Evolutionary conservation across 2,329 filamentous ascomycete genomes (phyloP), one percentile per base, ranked within the genome.

Genomic region (Dothideomycetidae sp.): DNA sequence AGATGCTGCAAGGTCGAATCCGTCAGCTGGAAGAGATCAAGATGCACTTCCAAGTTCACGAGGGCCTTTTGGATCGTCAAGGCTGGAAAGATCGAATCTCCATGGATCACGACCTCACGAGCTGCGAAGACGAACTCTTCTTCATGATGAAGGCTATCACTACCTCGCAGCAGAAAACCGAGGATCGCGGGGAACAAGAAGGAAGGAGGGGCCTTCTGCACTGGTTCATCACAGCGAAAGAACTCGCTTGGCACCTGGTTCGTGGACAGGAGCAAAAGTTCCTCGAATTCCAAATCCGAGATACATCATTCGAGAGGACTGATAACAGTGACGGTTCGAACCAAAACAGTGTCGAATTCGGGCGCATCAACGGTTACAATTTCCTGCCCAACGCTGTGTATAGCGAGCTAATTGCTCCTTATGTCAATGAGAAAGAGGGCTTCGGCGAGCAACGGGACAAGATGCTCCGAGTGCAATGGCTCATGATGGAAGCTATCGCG

Each of bases 121-220:
- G 75, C 13, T 94, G 84, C 51, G 90, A 96, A 56, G 90, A 98
- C 51, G 92, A 99, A 57, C 62, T 99, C 5, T 99, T 98, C 68
- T 98, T 98, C 62, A 81, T 98, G 66, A 96, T 98, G 90, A 96
- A 98, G 52, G 92, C 90, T 28, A 98, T 98, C 54, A 98, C 90
- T 1, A 92, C 85, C 2, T 92, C 88, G 4, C 90, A 98, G 58
- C 71, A 85, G 42, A 90, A 86, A 54, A 77, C 75, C 45, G 75
- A 80, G 36, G 84, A 93, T 42, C 72, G 71, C 32, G 59, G 60
- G 26, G 67, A 74, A 34, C 73, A 75, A 5, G 73, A 84, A 45
- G 49, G 51, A 21, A 79, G 77, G 40, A 86, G 74, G 42, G 85
- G 85, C 4, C 65, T 94, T 29, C 59, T 98, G 37, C 78, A 83